Conservation (phyloP, 139 green algal genomes). For the Micractinium conductrix region DNA sequence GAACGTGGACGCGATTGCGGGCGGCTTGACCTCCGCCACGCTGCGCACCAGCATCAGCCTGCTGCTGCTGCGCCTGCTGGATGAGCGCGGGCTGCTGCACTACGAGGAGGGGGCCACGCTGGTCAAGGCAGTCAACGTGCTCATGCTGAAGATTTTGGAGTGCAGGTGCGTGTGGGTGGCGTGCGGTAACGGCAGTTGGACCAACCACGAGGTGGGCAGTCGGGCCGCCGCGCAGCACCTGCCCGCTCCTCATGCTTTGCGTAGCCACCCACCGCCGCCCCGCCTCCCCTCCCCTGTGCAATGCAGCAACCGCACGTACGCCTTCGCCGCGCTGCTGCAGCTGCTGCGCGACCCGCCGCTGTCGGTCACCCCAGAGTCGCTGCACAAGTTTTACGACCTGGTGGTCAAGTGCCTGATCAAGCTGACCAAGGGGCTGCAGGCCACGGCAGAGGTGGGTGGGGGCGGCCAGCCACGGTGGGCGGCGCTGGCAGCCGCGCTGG, state of each 20-base stretch:
- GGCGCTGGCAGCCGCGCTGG: no score
- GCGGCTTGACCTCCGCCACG: constrained; percentile 5
- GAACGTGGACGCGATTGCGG: no score
- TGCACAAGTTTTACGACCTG: constrained; percentile 83
- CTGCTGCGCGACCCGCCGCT: constrained; percentile 69
- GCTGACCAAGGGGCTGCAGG: constrained; percentile 84
- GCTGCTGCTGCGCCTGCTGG: constrained; percentile 75
- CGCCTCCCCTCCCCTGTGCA: neutral
- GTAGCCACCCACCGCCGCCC: no score
- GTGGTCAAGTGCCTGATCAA: constrained; percentile 99
- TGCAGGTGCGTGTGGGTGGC: constrained; percentile 45
- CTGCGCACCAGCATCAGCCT: constrained; percentile 54
- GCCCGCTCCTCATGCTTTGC: neutral
- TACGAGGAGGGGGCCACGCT: constrained; percentile 65
- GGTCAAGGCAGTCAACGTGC: constrained; percentile 90
- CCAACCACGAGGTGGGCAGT: neutral
- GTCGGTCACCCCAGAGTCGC: constrained; percentile 27
- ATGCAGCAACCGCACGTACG: constrained; percentile 65
- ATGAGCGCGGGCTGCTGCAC: constrained; percentile 58
- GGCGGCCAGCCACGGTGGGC: neutral
- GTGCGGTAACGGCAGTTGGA: no score
- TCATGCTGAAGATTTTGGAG: constrained; percentile 95
- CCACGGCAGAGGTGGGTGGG: constrained; percentile 56
- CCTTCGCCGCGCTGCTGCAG: constrained; percentile 80
- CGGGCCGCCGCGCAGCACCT: no score